These are phyloP conservation scores for Ceratobasidium sp. DNA, from an alignment of 1,284 basidiomycete species.

Conservation along the genomic window DNA sequence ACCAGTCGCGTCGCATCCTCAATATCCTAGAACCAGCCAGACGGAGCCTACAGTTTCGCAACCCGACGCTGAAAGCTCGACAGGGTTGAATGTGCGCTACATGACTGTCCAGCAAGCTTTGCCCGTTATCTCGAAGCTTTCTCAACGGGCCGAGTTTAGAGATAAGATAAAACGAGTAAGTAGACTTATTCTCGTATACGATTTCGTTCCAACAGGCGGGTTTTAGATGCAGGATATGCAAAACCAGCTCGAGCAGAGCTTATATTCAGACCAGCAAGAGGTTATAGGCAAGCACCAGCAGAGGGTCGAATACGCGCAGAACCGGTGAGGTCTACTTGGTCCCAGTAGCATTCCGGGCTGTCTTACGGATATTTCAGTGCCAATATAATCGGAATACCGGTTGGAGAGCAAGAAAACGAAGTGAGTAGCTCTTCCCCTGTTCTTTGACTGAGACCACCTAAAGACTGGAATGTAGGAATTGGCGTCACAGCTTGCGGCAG, in stretches of 20 bases:
- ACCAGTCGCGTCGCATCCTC: neutral
- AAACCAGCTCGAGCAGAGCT: constrained; percentile 69
- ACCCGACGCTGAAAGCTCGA: neutral
- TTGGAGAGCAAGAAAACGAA: constrained; percentile 23
- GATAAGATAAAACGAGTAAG: constrained; percentile 63
- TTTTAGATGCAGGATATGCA: constrained; percentile 70
- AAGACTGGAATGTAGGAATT: constrained; percentile 51
- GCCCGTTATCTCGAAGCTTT: constrained; percentile 64
- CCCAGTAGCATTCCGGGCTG: too few relatives aligned
- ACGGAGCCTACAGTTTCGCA: neutral
- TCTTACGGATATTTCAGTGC: neutral
- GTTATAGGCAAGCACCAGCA: constrained; percentile 27
- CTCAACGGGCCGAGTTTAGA: constrained; percentile 63
- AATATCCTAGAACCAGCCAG: neutral
- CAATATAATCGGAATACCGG: constrained; percentile 27
- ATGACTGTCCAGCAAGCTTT: constrained; percentile 73
- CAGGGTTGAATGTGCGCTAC: constrained; percentile 57
- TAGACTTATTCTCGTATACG: constrained; percentile 37
- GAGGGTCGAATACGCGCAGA: constrained; percentile 27
- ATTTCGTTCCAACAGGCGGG: constrained; percentile 20
- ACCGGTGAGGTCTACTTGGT: neutral
- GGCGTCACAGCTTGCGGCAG: constrained; percentile 54
- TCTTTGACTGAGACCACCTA: neutral
- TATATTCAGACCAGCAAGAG: constrained; percentile 32
- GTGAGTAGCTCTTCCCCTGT: neutral